Conservation (phyloP, 1,284 basidiomycete species). For the Melanopsichium pennsylvanicum region DNA sequence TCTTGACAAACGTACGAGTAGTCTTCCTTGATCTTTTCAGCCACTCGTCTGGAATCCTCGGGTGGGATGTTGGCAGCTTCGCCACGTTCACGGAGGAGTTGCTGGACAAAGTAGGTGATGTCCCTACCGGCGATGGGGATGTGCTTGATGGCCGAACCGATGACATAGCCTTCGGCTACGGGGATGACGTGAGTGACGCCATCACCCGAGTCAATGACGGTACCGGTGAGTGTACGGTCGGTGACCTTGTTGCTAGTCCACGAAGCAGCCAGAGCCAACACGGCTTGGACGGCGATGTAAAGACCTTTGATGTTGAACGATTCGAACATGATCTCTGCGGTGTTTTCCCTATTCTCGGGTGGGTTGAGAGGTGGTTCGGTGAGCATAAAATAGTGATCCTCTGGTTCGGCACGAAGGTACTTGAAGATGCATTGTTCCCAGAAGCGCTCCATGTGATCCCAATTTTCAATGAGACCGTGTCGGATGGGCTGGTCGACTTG, state of each 20-base stretch:
- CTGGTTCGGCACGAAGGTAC: slow-evolving; percentile 96
- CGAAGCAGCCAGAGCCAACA: slow-evolving; percentile 96
- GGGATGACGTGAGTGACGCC: slow-evolving; percentile 98
- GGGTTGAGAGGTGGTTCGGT: slow-evolving; percentile 98
- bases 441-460: slow-evolving; percentile 99
- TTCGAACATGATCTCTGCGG: slow-evolving; percentile 99
- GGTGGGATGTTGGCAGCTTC: slow-evolving; percentile 89
- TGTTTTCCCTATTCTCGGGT: slow-evolving; percentile 98
- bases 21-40: slow-evolving; percentile 95
- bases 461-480: slow-evolving; percentile 98
- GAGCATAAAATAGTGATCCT: slow-evolving; percentile 97
- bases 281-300: slow-evolving; percentile 98
- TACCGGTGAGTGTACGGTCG: slow-evolving; percentile 93
- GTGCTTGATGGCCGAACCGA: slow-evolving; percentile 98
- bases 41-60: slow-evolving; percentile 92
- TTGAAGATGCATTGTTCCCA: slow-evolving; percentile 99
- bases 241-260: slow-evolving; percentile 94
- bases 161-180: slow-evolving; percentile 96
- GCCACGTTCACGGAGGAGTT: slow-evolving; percentile 92
- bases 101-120: slow-evolving; percentile 96
- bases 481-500: slow-evolving; percentile 95
- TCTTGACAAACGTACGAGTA: slow-evolving; percentile 98
- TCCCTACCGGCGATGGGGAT: slow-evolving; percentile 98
- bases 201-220: slow-evolving; percentile 98
- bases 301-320: slow-evolving; percentile 97